These are phyloP conservation scores for Emericellopsis terricola DNA, from an alignment of 495 filamentous ascomycete species.

Conservation along the genomic window DNA sequence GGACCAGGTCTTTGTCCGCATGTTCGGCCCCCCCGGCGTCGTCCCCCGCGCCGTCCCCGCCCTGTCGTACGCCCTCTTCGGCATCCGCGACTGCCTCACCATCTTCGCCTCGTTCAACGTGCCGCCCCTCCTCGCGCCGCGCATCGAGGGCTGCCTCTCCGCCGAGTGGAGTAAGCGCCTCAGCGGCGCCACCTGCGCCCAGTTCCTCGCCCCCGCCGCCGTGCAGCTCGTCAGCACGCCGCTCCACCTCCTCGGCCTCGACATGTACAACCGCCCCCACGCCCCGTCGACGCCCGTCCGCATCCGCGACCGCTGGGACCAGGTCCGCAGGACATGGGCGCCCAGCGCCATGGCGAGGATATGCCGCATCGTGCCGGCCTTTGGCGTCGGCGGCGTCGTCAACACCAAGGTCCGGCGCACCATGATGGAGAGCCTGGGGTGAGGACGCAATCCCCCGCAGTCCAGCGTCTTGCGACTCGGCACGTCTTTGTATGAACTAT, in stretches of 20 bases:
- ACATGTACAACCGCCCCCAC: conserved; percentile 63
- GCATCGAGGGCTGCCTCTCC: conserved; percentile 33
- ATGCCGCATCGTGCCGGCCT: conserved; percentile 83
- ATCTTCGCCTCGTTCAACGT: conserved; percentile 92
- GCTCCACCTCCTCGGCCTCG: conserved; percentile 73
- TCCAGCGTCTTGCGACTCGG: too few relatives aligned
- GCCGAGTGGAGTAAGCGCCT: conserved; percentile 21
- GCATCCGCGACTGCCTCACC: conserved; percentile 69
- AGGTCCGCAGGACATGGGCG: conserved; percentile 59
- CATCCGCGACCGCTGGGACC: conserved; percentile 39
- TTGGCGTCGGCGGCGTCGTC: conserved; percentile 81
- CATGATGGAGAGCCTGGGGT: conserved; percentile 24
- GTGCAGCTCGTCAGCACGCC: conserved; percentile 75
- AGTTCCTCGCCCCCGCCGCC: conserved; percentile 63
- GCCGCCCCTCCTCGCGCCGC: conserved; percentile 56
- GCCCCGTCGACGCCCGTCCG: conserved; percentile 18
- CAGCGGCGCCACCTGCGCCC: conserved; percentile 41
- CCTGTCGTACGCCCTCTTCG: conserved; percentile 63
- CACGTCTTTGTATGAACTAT: too few relatives aligned
- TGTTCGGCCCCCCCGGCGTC: conserved; percentile 48
- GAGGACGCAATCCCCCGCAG: too few relatives aligned
- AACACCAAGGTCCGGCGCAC: conserved; percentile 54
- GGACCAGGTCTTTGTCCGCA: conserved; percentile 65
- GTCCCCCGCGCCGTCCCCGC: conserved; percentile 34
- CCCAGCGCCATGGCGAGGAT: conserved; percentile 65